Evolutionary conservation across 2,329 filamentous ascomycete genomes (phyloP), one percentile per base, ranked within the genome.

Genomic region (Hypoxylon sp.): DNA sequence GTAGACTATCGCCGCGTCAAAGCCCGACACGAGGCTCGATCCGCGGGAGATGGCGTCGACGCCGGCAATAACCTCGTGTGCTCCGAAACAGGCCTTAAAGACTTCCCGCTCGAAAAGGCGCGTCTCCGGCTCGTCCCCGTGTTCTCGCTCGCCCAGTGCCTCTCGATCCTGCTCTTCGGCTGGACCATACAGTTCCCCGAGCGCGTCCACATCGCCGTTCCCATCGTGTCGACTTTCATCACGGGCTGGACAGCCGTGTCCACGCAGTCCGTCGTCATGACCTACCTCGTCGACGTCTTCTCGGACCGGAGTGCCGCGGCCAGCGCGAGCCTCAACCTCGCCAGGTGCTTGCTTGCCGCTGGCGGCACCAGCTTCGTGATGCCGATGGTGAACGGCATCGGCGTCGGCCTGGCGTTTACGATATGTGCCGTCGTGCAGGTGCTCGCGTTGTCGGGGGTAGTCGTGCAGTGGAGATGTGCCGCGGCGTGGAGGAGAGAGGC

Each of bases 251-350:
- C 81, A 0, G 76, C 77, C 0, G 74, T 82, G 4, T 81, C 81
- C 0, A 80, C 75, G 2, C 76, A 82, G 33, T 79, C 77, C 1
- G 65, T 79, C 1, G 73, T 82, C 24, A 80, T 76, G 70, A 84
- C 82, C 0, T 83, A 82, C 53, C 72, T 84, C 0, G 77, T 84
- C 2, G 83, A 86, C 61, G 69, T 84, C 0, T 85, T 81, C 56
- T 75, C 77, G 0, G 76, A 78, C 10, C 70, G 72, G 8, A 80
- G 79, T 53, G 82, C 82, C 0, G 78, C 79, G 0, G 82, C 82
- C 0, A 83, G 75, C 40, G 83, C 83, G 0, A 80, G 78, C 40
- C 65, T 84, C 20, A 85, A 85, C 59, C 72, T 85, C 2, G 78
- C 79, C 0, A 68, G 82, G 31, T 85, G 82, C 58, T 61, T 83